Evolutionary conservation across 2,329 filamentous ascomycete species (phyloP).

Genomic region (Nothophaeocryptopus gaeumannii): DNA sequence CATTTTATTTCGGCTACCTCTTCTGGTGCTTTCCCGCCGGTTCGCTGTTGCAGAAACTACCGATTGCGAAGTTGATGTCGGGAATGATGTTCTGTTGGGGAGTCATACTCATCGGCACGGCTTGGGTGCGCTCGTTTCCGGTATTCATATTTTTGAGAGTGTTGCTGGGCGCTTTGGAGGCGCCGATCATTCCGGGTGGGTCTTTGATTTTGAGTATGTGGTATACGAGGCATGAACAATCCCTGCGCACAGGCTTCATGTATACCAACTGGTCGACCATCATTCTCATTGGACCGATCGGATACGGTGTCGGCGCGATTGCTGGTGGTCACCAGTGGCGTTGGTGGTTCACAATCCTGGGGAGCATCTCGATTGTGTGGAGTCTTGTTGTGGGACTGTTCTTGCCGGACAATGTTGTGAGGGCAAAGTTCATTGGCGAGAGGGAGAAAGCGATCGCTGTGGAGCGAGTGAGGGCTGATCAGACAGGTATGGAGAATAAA

Average conservation of each 20-base stretch:
- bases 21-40: slow-evolving; percentile 56
- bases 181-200: slow-evolving; percentile 42
- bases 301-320: slow-evolving; percentile 7
- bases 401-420: slow-evolving; percentile 12
- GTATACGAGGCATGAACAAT: slow-evolving; percentile 18
- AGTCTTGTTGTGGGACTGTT: slow-evolving; percentile 8
- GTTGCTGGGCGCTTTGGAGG: slow-evolving; percentile 9
- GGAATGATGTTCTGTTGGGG: slow-evolving; percentile 11
- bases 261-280: slow-evolving; percentile 44
- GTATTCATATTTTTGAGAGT: slow-evolving; percentile 43
- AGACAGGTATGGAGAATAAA: slow-evolving; percentile 20
- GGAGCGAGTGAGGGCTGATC: slow-evolving; percentile 10
- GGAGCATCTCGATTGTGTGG: slow-evolving; percentile 27
- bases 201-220: slow-evolving; percentile 42
- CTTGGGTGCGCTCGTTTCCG: slow-evolving; percentile 19
- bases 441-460: slow-evolving; percentile 14
- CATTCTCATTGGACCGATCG: slow-evolving; percentile 34
- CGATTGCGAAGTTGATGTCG: slow-evolving; percentile 45
- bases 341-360: slow-evolving; percentile 50
- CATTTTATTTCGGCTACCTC: slow-evolving; percentile 56
- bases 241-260: slow-evolving; percentile 35
- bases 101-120: slow-evolving; percentile 6
- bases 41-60: slow-evolving; percentile 52
- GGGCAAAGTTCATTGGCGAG: slow-evolving; percentile 9
- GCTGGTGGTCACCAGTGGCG: slow-evolving; percentile 12